A percentile compares a stretch with the other conserved stretches of the same genome.
These are phyloP conservation scores for Pseudoscleropodium purum DNA, from an alignment of 225 moss, liverwort and hornwort species.

Conservation along the genomic window DNA sequence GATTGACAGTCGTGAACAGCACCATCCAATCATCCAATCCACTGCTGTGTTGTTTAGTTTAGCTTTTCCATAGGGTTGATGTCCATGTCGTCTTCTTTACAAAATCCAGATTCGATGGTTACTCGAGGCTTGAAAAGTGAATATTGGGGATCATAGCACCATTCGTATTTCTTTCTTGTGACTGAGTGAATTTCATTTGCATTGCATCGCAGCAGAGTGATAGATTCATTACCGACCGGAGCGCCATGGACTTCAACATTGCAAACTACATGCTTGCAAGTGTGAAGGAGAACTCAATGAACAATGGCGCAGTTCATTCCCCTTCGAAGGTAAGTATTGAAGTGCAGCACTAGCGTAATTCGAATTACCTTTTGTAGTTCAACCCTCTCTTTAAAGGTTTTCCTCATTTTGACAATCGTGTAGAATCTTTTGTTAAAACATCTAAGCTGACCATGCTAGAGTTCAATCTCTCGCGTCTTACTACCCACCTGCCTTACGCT, in stretches of 20 bases:
- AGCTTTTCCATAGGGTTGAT: not conserved
- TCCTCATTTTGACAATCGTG: too few relatives aligned
- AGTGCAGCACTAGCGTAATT: not conserved
- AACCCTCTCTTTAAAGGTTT: not conserved
- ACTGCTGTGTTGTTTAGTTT: not conserved
- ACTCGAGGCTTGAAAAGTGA: not conserved
- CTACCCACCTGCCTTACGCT: not conserved
- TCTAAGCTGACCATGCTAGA: not conserved
- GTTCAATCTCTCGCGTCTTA: not conserved
- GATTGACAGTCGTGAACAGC: not conserved
- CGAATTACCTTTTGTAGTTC: not conserved
- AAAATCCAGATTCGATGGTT: too few relatives aligned
- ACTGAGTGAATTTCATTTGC: not conserved
- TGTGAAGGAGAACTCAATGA: slow-evolving; percentile 49
- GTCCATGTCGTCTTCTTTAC: not conserved
- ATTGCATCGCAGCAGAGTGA: slow-evolving; percentile 44
- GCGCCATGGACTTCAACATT: slow-evolving; percentile 73
- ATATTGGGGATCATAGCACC: too few relatives aligned
- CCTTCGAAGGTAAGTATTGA: slow-evolving; percentile 28
- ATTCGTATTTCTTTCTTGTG: not conserved
- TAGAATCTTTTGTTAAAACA: not conserved
- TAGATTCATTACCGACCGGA: slow-evolving; percentile 77
- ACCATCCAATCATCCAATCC: not conserved
- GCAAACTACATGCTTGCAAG: slow-evolving; percentile 70
- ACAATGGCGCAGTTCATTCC: slow-evolving; percentile 47